Percentiles rank a stretch among this genome's conserved stretches.
Evolutionary conservation across 2,329 filamentous ascomycete genomes (phyloP).

Genomic region (Aspergillus amoenus): DNA sequence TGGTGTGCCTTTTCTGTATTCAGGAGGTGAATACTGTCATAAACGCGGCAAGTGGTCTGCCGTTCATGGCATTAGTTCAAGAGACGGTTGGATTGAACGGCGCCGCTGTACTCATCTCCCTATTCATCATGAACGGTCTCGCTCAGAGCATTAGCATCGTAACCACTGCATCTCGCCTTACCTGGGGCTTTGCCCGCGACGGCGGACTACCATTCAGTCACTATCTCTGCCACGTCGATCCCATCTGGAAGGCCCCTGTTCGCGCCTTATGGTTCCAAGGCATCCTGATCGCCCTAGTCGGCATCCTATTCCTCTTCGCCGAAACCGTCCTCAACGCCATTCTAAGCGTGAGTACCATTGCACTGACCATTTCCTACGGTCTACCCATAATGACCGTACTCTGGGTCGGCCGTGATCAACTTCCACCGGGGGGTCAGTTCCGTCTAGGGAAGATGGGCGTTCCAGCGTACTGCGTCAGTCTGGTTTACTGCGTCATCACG

Average conservation of each 20-base stretch:
- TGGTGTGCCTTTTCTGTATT: constrained; percentile 53
- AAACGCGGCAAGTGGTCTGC: constrained; percentile 38
- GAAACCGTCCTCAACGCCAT: constrained; percentile 56
- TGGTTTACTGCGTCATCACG: constrained; percentile 53
- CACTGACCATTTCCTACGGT: constrained; percentile 53
- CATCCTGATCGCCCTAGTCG: constrained; percentile 47
- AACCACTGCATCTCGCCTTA: constrained; percentile 53
- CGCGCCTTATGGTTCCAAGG: constrained; percentile 56
- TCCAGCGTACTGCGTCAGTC: constrained; percentile 48
- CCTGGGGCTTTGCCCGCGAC: constrained; percentile 57
- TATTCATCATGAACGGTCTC: constrained; percentile 58
- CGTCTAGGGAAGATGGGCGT: constrained; percentile 46
- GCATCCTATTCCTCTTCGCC: constrained; percentile 56
- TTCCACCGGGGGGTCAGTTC: constrained; percentile 46
- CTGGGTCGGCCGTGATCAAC: constrained; percentile 52
- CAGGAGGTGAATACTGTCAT: constrained; percentile 47
- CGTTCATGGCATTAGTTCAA: constrained; percentile 52
- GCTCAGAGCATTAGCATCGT: constrained; percentile 54
- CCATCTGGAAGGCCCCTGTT: constrained; percentile 53
- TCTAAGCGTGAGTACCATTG: constrained; percentile 58
- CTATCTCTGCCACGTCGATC: constrained; percentile 49
- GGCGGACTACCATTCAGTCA: constrained; percentile 48
- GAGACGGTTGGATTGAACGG: constrained; percentile 42
- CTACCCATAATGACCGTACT: constrained; percentile 53
- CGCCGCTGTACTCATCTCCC: constrained; percentile 50